Conservation (phyloP, 805 yeast genomes). For the Hanseniaspora jakobsenii region DNA sequence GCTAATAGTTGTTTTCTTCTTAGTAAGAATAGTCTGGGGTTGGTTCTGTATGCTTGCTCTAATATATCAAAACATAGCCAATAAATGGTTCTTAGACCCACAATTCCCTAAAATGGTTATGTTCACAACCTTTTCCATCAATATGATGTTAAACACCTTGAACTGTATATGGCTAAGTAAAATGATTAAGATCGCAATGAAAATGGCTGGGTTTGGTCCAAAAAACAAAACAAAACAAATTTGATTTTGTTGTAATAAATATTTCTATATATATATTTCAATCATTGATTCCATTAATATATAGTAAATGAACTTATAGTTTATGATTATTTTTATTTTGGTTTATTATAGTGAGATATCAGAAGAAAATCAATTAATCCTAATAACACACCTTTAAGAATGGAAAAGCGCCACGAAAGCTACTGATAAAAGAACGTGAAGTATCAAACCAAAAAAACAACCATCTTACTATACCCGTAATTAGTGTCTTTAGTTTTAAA, state of each 20-base stretch:
- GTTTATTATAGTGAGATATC: too few species aligned
- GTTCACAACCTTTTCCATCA: constrained; percentile 40
- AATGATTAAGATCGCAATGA: constrained; percentile 66
- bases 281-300: too few species aligned
- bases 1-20: constrained; percentile 59
- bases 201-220: constrained; percentile 29
- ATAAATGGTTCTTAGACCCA: constrained; percentile 8
- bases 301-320: not conserved
- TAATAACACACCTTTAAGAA: too few species aligned
- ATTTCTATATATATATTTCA: too few species aligned
- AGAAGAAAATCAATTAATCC: too few species aligned
- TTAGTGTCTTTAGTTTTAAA: too few species aligned
- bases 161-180: constrained; percentile 80
- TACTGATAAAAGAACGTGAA: too few species aligned
- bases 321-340: not conserved
- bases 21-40: constrained; percentile 79
- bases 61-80: constrained; percentile 36
- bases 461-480: too few species aligned
- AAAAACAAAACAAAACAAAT: not conserved
- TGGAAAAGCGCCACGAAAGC: too few species aligned
- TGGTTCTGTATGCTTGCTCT: constrained; percentile 51
- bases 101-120: constrained; percentile 40
- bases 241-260: not conserved
- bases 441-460: too few species aligned
- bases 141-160: constrained; percentile 50